Evolutionary conservation across 768 basidiomycete genomes (phyloP), one percentile per base, ranked within the genome.

Genomic region (Trametes sanguinea): DNA sequence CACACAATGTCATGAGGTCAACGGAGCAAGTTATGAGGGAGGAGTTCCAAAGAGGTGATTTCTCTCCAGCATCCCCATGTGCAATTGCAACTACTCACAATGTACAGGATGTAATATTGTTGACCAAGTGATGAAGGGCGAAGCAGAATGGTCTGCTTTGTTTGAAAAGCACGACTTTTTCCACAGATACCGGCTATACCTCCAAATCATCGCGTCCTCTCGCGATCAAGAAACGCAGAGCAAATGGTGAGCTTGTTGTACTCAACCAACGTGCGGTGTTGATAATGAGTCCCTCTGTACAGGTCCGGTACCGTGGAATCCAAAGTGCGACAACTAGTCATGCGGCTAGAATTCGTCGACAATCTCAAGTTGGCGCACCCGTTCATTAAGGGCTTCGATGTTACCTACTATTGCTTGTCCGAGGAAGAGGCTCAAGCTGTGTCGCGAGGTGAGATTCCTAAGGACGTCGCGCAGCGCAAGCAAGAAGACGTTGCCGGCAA

Each of bases 261-360:
- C 35, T 6, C 35, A 11, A 6, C 35, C 11, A 37, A 6, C 6
- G 11, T 6, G 11, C 11, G 35, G 11, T 37, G 35, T 11, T 37
- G 11, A 37, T 37, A 11, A 6, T 37, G 35, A 37, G 11, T 37
- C 11, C 35, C 35, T 37, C 35, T 37, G 11, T 16, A 5, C 43
- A 89, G 88, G 87, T 77, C 94, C n/a, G 96, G 96, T 51, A 98
- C 95, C 16, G 97, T 99, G 33, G 96, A 98, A 77, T 98, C 97
- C 22, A 86, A 92, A 69, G 83, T 98, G 76, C 88, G 97, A 44
- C 95, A 95, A 74, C 83, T 99, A 35, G 94, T 99, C 54, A 95
- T 96, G 88, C 96, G 96, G 79, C 86, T 99, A 52, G 96, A 98
- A 80, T 92, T 88, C 68, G 93, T 95, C 69, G 97, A 98, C 64